Percentiles rank a stretch among this genome's conserved stretches.
Conservation (phyloP, 2,329 filamentous ascomycete genomes). For the Fusarium illudens region DNA sequence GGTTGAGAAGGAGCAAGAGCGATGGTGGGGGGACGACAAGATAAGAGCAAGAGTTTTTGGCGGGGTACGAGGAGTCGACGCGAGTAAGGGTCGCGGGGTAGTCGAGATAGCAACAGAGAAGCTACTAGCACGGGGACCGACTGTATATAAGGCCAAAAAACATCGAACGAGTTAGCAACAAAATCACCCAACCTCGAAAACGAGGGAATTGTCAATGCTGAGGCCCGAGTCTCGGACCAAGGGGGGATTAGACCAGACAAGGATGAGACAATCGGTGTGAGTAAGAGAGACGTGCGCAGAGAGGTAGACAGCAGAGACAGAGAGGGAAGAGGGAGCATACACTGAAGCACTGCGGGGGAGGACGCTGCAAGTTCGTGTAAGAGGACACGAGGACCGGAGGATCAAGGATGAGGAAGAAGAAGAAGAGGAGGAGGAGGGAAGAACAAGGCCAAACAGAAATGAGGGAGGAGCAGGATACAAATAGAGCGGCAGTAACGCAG, state of each 20-base stretch:
- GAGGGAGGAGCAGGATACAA: constrained; percentile 23
- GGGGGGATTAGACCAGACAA: constrained; percentile 29
- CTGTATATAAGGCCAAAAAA: constrained; percentile 30
- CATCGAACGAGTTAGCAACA: constrained; percentile 39
- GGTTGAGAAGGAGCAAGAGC: constrained; percentile 45
- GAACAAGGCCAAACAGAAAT: neutral
- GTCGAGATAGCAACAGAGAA: constrained; percentile 34
- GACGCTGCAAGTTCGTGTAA: constrained; percentile 15
- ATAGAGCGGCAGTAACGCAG: constrained; percentile 11
- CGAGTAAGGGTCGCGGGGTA: constrained; percentile 41
- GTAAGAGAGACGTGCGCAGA: constrained; percentile 17
- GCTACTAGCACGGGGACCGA: constrained; percentile 25
- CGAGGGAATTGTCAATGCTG: constrained; percentile 26
- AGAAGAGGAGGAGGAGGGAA: neutral
- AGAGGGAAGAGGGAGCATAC: constrained; percentile 15
- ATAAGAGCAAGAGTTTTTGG: constrained; percentile 38
- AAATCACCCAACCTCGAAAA: constrained; percentile 20
- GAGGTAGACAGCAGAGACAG: constrained; percentile 1
- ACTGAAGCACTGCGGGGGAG: constrained; percentile 7
- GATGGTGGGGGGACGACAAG: constrained; percentile 22
- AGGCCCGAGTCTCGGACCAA: constrained; percentile 25
- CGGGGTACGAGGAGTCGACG: constrained; percentile 37
- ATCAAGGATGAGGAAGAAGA: neutral
- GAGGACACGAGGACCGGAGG: constrained; percentile 19
- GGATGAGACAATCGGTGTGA: constrained; percentile 22